Evolutionary conservation across 768 basidiomycete species (phyloP).

Genomic region (Podaxis sp.): DNA sequence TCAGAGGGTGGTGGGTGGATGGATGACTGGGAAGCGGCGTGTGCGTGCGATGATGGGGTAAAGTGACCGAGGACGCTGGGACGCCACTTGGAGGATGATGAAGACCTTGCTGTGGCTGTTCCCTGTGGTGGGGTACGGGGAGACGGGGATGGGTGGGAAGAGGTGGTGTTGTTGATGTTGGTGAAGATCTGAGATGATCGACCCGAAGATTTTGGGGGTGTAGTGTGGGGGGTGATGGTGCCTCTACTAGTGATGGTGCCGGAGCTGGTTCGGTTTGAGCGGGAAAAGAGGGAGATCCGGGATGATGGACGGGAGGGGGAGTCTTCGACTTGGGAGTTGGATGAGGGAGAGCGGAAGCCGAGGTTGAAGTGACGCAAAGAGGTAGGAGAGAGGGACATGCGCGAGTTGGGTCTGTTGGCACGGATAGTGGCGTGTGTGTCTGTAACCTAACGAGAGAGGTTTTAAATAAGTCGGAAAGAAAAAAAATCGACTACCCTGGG

Average conservation of each 20-base stretch:
- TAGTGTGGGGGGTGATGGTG: slow-evolving; percentile 21
- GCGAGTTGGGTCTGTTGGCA: slow-evolving; percentile 28
- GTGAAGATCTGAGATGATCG: neutral
- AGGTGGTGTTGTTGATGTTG: slow-evolving; percentile 35
- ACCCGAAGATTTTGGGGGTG: neutral
- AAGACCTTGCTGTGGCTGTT: slow-evolving; percentile 11
- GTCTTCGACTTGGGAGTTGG: slow-evolving; percentile 29
- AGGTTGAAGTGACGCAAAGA: slow-evolving; percentile 41
- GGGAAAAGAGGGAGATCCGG: slow-evolving; percentile 41
- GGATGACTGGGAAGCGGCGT: slow-evolving; percentile 11
- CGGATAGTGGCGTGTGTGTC: slow-evolving; percentile 29
- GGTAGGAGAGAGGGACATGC: slow-evolving; percentile 29
- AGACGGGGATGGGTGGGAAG: slow-evolving; percentile 45
- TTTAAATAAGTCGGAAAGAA: neutral
- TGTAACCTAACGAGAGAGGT: slow-evolving; percentile 22
- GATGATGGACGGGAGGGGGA: slow-evolving; percentile 31
- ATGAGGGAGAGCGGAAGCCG: slow-evolving; percentile 38
- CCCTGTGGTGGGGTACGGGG: slow-evolving; percentile 20
- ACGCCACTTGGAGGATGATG: slow-evolving; percentile 46
- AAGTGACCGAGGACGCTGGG: slow-evolving; percentile 66
- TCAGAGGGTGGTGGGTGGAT: slow-evolving; percentile 29
- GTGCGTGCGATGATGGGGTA: slow-evolving; percentile 42
- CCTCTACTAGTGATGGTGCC: slow-evolving; percentile 21
- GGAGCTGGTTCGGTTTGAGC: slow-evolving; percentile 30
- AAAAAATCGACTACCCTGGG: neutral